Percentiles rank a stretch among this genome's conserved stretches.
phyloP scores from a whole-genome alignment of 2,329 filamentous ascomycete genomes.

The Teratosphaeria pseudoeucalypti region DNA sequence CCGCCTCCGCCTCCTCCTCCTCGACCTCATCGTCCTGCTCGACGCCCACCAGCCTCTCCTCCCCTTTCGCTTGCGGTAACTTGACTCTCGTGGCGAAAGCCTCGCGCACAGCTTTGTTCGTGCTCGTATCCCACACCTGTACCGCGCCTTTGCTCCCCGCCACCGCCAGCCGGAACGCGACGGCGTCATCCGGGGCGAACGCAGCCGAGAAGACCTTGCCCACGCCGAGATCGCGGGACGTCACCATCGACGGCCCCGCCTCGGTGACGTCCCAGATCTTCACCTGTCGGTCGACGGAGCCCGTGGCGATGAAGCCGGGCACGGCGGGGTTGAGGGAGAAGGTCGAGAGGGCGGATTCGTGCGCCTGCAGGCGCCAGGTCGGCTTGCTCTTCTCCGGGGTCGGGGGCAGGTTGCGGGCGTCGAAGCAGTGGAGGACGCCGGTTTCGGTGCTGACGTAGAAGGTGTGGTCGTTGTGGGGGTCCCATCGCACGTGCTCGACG shows the following conservation, averaged over 20 bases:
- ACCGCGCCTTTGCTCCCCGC: slow-evolving; percentile 89
- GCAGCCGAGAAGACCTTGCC: slow-evolving; percentile 87
- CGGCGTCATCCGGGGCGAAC: slow-evolving; percentile 83
- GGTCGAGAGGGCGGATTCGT: slow-evolving; percentile 81
- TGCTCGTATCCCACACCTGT: slow-evolving; percentile 94
- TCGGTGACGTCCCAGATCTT: slow-evolving; percentile 87
- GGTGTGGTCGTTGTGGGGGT: slow-evolving; percentile 82
- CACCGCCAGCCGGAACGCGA: slow-evolving; percentile 84
- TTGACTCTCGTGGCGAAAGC: slow-evolving; percentile 66
- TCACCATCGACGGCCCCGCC: slow-evolving; percentile 77
- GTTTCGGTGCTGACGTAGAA: slow-evolving; percentile 91
- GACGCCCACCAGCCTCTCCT: slow-evolving; percentile 69
- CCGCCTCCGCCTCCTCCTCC: slow-evolving; percentile 48
- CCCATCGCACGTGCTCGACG: slow-evolving; percentile 86
- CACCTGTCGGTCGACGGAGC: slow-evolving; percentile 86
- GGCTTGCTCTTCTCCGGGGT: slow-evolving; percentile 68
- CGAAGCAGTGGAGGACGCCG: slow-evolving; percentile 86
- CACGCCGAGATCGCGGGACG: slow-evolving; percentile 82
- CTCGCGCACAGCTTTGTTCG: slow-evolving; percentile 74
- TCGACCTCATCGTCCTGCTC: slow-evolving; percentile 52
- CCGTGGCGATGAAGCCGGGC: slow-evolving; percentile 86
- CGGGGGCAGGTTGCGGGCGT: slow-evolving; percentile 65
- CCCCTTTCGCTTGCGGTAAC: slow-evolving; percentile 48
- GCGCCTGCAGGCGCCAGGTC: slow-evolving; percentile 89
- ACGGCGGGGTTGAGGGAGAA: slow-evolving; percentile 88